Conservation (phyloP, 768 basidiomycete species). For the Strobilomyces echinocephalus region DNA sequence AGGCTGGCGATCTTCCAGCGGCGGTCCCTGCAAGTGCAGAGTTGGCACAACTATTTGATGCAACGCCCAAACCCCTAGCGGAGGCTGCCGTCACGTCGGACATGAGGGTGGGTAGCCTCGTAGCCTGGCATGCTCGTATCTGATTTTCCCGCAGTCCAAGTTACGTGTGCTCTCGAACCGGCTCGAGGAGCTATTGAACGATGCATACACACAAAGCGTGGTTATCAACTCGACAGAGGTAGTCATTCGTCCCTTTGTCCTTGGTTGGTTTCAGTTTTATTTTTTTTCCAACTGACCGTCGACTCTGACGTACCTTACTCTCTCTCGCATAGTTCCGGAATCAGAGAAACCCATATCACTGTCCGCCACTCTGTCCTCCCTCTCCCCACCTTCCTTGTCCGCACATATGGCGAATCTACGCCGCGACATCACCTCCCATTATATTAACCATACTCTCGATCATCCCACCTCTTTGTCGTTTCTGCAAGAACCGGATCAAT, state of each 20-base stretch:
- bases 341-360: constrained; percentile 50
- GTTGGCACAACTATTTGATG: constrained; percentile 42
- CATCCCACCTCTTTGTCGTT: constrained; percentile 45
- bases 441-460: constrained; percentile 54
- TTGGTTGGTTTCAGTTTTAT: constrained; percentile 37
- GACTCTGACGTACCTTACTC: constrained; percentile 1
- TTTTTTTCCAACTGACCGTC: not conserved
- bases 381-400: constrained; percentile 51
- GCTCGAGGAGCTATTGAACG: constrained; percentile 66
- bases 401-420: constrained; percentile 56
- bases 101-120: constrained; percentile 47
- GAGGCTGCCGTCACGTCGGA: constrained; percentile 50
- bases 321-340: constrained; percentile 46
- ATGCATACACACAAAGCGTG: constrained; percentile 61
- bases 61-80: constrained; percentile 47
- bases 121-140: not conserved
- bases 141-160: constrained; percentile 40
- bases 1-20: constrained; percentile 58
- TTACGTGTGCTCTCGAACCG: constrained; percentile 53
- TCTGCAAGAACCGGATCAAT: constrained; percentile 31
- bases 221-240: constrained; percentile 47
- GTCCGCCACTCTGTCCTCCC: constrained; percentile 51
- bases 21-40: constrained; percentile 45
- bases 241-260: constrained; percentile 47
- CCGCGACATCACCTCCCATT: constrained; percentile 57